Evolutionary conservation across 2,329 filamentous ascomycete genomes (phyloP).

Genomic region (Nannizziopsis arthrosporioides): DNA sequence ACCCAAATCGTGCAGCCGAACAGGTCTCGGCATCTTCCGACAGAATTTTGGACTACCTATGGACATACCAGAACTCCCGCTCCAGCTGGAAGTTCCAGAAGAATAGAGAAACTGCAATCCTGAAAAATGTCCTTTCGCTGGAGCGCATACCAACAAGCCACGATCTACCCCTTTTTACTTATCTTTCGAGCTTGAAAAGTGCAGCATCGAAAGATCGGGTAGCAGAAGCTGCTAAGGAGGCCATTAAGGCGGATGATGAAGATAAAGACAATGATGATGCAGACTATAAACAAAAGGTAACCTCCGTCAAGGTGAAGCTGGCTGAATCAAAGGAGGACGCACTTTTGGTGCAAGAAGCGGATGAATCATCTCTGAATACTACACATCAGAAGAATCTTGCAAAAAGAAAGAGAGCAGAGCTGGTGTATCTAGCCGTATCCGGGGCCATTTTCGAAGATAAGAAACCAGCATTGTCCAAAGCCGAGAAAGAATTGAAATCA

Average conservation of each 20-base stretch:
- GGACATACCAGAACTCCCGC: slow-evolving; percentile 59
- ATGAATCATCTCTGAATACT: slow-evolving; percentile 18
- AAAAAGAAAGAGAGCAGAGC: slow-evolving; percentile 29
- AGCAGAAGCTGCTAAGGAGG: slow-evolving; percentile 51
- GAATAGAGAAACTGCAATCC: slow-evolving; percentile 70
- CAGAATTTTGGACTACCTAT: slow-evolving; percentile 63
- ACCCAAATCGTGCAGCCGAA: not conserved
- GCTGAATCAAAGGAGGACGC: slow-evolving; percentile 19
- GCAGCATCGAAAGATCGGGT: slow-evolving; percentile 55
- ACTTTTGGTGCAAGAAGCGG: slow-evolving; percentile 17
- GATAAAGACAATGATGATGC: slow-evolving; percentile 14
- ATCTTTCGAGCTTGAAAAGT: slow-evolving; percentile 69
- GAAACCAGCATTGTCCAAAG: slow-evolving; percentile 4
- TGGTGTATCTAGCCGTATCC: slow-evolving; percentile 27
- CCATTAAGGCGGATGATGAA: slow-evolving; percentile 36
- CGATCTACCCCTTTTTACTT: slow-evolving; percentile 59
- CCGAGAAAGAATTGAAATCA: slow-evolving; percentile 7
- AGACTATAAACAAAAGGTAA: slow-evolving; percentile 42
- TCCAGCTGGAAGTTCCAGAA: slow-evolving; percentile 92
- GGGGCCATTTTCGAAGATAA: slow-evolving; percentile 7
- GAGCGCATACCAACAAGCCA: slow-evolving; percentile 59
- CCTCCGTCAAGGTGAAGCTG: slow-evolving; percentile 32
- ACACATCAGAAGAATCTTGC: slow-evolving; percentile 21
- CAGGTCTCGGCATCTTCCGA: slow-evolving; percentile 6
- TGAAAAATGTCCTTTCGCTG: slow-evolving; percentile 69